Percentiles rank a stretch among this genome's conserved stretches.
These are phyloP conservation scores for Trypanosoma grayi DNA, from an alignment of 208 protist genomes.

Conservation along the genomic window DNA sequence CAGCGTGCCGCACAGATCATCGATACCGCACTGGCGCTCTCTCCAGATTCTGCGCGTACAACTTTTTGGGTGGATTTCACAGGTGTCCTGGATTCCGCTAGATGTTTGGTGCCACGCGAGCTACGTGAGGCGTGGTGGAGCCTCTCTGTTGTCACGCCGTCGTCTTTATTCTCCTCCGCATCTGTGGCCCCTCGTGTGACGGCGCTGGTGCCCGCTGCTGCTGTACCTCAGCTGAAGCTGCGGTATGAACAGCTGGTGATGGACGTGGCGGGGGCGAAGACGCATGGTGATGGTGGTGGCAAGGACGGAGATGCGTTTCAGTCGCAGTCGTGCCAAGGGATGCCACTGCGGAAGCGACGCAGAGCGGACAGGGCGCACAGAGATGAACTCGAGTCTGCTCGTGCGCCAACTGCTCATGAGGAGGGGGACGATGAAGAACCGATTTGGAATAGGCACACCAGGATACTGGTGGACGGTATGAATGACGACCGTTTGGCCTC, in stretches of 20 bases:
- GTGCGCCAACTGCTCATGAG: too few species aligned
- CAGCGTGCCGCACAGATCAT: slow-evolving; percentile 13
- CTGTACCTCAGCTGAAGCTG: not conserved
- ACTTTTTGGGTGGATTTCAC: slow-evolving; percentile 28
- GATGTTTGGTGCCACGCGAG: not conserved
- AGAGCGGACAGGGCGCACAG: too few species aligned
- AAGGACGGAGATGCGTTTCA: too few species aligned
- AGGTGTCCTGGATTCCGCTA: slow-evolving; percentile 5
- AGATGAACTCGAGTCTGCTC: too few species aligned
- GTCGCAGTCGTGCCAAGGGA: too few species aligned
- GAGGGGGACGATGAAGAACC: not conserved
- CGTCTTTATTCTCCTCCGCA: not conserved
- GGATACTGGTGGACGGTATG: too few species aligned
- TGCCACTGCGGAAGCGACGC: too few species aligned
- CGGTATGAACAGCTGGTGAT: not conserved
- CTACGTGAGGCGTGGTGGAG: slow-evolving; percentile 19
- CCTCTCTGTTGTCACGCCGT: not conserved
- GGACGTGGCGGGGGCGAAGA: too few species aligned
- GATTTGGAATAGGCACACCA: too few species aligned
- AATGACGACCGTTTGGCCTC: too few species aligned
- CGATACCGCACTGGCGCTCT: slow-evolving; percentile 4
- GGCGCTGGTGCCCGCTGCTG: slow-evolving; percentile 7
- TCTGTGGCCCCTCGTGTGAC: not conserved
- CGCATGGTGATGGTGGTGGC: too few species aligned
- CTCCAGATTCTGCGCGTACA: not conserved